Evolutionary conservation across 164 flowering plant species (phyloP), one percentile per base, ranked within the genome.

Genomic region (Aristolochia californica): DNA sequence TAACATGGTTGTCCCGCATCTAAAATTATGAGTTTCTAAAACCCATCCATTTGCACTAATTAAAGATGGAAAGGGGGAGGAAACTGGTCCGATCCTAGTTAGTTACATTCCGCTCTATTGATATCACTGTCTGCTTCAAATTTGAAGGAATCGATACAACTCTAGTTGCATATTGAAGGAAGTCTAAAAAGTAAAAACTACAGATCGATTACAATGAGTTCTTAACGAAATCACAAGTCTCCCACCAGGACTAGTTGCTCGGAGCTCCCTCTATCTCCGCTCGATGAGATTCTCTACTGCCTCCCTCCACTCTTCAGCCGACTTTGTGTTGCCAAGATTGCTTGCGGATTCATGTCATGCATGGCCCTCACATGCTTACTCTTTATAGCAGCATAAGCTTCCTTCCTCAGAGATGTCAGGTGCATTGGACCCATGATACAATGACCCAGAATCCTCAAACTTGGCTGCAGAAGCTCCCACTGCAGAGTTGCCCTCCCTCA

Each of bases 391-490:
- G 57, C 68, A 28, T 7, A 22, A 0, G 93, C 91, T 9, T 76
- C 87, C 0, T 71, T 78, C 48, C 50, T 67, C 64, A 88, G 45
- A 38, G 74, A 77, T 60, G 66, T 56, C 30, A 80, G 61, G 44
- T 62, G 58, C 2, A 40, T 59, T 0, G 73, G 68, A 18, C 84
- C 88, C 79, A 88, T 43, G 12, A 91, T 58, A 56, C 96, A 91
- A 61, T 91, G 98, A 11, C 95, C 85, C 66, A 91, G 45, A 0
- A 91, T 80, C 64, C 98, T 80, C 76, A 91, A 57, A 17, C 71
- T 56, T 2, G 96, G 98, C 63, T 84, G 91, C 68, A 88, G 50
- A 25, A 91, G 72, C 66, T 91, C 96, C 98, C 98, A 91, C 18
- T 88, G 86, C 51, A 91, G 57, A 5, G 72, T 72, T 64, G 88